Evolutionary conservation across 164 flowering plant species (phyloP).

Genomic region (Aristolochia fimbriata): DNA sequence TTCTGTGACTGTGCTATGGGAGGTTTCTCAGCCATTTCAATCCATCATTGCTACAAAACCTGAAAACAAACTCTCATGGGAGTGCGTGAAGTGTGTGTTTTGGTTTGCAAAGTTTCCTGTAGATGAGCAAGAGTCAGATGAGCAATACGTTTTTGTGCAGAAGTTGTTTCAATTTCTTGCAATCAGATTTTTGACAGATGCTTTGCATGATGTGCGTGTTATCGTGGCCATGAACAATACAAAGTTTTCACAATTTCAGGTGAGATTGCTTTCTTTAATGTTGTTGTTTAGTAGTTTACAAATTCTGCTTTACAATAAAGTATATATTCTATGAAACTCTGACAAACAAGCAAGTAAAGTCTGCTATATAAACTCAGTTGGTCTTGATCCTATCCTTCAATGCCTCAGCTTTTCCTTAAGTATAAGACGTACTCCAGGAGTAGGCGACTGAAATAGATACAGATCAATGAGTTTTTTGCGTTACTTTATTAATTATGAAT

Average conservation of each 20-base stretch:
- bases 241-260: constrained; percentile 78
- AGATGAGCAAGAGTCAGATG: constrained; percentile 28
- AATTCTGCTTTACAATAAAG: too few species aligned
- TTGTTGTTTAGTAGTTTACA: neutral
- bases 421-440: too few species aligned
- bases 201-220: constrained; percentile 43
- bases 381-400: too few species aligned
- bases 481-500: too few species aligned
- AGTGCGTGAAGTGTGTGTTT: constrained; percentile 44
- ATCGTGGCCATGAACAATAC: constrained; percentile 75
- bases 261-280: constrained; percentile 15
- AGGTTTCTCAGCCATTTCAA: constrained; percentile 36
- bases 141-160: constrained; percentile 29
- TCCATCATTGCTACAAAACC: constrained; percentile 30
- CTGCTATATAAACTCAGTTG: too few species aligned
- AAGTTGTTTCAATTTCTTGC: constrained; percentile 66
- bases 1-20: constrained; percentile 38
- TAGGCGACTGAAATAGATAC: too few species aligned
- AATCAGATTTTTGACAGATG: constrained; percentile 56
- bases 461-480: too few species aligned
- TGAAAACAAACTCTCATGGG: constrained; percentile 46
- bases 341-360: too few species aligned
- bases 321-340: too few species aligned
- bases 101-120: constrained; percentile 60
- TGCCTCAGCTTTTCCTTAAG: too few species aligned